Percentiles rank a stretch among this genome's conserved stretches.
Evolutionary conservation across 31 red algal species (phyloP).

Genomic region (Asparagopsis taxiformis): DNA sequence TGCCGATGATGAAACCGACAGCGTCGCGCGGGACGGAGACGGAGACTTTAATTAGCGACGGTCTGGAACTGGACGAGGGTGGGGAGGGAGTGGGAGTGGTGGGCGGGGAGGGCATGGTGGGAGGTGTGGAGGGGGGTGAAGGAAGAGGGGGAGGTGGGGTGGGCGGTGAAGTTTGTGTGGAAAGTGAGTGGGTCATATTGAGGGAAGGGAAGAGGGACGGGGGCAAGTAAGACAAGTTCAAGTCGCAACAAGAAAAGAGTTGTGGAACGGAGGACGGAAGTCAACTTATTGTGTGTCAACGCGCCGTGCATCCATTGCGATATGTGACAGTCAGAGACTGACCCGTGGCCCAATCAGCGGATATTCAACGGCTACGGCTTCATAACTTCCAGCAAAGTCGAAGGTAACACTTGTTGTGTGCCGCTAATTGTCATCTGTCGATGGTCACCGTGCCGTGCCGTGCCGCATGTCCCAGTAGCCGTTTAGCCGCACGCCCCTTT

Average conservation of each 20-base stretch:
- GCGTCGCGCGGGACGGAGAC: constrained; percentile 72
- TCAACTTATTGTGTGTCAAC: too few relatives aligned
- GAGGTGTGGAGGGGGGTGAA: neutral
- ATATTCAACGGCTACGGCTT: too few relatives aligned
- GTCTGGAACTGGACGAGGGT: neutral
- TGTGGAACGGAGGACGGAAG: too few relatives aligned
- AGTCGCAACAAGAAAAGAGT: neutral
- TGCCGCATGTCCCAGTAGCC: too few relatives aligned
- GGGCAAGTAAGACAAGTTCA: neutral
- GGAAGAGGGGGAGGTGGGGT: neutral
- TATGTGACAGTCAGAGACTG: too few relatives aligned
- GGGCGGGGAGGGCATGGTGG: neutral
- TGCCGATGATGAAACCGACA: constrained; percentile 85
- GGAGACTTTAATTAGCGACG: constrained; percentile 17
- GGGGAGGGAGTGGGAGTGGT: neutral
- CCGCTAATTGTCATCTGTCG: too few relatives aligned
- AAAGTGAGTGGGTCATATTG: neutral
- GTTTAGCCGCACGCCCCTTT: too few relatives aligned
- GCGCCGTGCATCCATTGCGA: too few relatives aligned
- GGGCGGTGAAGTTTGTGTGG: neutral
- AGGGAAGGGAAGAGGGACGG: neutral
- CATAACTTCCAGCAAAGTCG: too few relatives aligned
- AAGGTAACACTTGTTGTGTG: too few relatives aligned
- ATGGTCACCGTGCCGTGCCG: too few relatives aligned
- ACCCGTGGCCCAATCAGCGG: too few relatives aligned